A percentile compares a stretch with the other conserved stretches of the same genome.
phyloP scores from a whole-genome alignment of 164 flowering plant species.

The Berberis thunbergii region DNA sequence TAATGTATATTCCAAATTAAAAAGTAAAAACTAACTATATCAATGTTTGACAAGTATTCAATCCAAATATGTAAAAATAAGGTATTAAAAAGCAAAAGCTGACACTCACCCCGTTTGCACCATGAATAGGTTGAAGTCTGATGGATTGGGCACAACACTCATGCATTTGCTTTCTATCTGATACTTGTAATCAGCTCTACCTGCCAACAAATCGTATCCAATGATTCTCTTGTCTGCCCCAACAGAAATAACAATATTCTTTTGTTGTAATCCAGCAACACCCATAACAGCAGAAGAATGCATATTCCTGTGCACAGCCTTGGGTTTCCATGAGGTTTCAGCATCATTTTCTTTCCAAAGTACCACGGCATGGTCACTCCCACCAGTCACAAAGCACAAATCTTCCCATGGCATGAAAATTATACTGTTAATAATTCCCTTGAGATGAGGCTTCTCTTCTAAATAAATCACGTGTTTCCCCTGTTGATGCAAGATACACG shows the following conservation, averaged over 20 bases:
- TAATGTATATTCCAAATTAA: too few species aligned
- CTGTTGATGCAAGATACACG: slow-evolving; percentile 23
- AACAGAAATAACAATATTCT: slow-evolving; percentile 61
- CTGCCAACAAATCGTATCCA: slow-evolving; percentile 56
- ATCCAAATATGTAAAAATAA: not conserved
- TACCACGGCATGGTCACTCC: slow-evolving; percentile 92
- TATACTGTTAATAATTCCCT: slow-evolving; percentile 83
- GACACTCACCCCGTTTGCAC: slow-evolving; percentile 75
- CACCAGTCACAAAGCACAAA: slow-evolving; percentile 68
- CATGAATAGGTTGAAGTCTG: slow-evolving; percentile 90
- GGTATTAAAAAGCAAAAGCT: not conserved
- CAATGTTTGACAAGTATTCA: too few species aligned
- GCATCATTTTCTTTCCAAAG: slow-evolving; percentile 64
- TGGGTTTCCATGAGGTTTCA: slow-evolving; percentile 61
- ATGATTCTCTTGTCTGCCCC: slow-evolving; percentile 84
- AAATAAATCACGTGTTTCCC: slow-evolving; percentile 51
- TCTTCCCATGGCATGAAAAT: slow-evolving; percentile 76
- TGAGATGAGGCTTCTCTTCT: slow-evolving; percentile 76
- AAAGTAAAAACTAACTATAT: too few species aligned
- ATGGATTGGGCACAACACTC: slow-evolving; percentile 83
- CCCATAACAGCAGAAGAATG: slow-evolving; percentile 98
- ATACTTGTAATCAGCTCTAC: slow-evolving; percentile 61
- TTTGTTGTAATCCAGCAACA: slow-evolving; percentile 79
- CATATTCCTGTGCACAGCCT: slow-evolving; percentile 52
- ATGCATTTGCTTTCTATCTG: slow-evolving; percentile 90